A percentile compares a stretch with the other conserved stretches of the same genome.
These are phyloP conservation scores for Asparagopsis taxiformis DNA, from an alignment of 31 red algal genomes.

Conservation along the genomic window DNA sequence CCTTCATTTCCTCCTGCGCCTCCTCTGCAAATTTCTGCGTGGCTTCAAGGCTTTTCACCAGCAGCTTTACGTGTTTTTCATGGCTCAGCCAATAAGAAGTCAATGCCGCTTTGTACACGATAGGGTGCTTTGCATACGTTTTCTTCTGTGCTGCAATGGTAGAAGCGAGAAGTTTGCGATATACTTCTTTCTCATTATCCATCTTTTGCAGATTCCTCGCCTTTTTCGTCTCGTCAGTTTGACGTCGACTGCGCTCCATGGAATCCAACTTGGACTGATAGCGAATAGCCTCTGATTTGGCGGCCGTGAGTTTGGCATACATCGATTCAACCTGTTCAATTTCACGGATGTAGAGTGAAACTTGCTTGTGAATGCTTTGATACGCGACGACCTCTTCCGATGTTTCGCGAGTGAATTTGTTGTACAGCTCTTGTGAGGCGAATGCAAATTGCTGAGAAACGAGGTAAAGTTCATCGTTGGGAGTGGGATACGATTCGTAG, in stretches of 20 bases:
- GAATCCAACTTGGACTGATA: constrained; percentile 50
- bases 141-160: constrained; percentile 19
- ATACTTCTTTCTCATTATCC: constrained; percentile 3
- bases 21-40: constrained; percentile 18
- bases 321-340: constrained; percentile 26
- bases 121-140: constrained; percentile 16
- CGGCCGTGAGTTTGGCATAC: constrained; percentile 6
- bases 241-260: constrained; percentile 17
- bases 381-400: constrained; percentile 2
- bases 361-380: constrained; percentile 19
- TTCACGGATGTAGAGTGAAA: constrained; percentile 29
- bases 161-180: neutral
- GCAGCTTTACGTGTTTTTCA: constrained; percentile 25
- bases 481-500: constrained; percentile 17
- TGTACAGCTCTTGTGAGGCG: constrained; percentile 24
- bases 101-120: constrained; percentile 40
- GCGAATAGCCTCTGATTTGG: constrained; percentile 25
- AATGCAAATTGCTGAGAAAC: constrained; percentile 26
- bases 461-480: constrained; percentile 13
- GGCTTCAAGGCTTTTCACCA: constrained; percentile 29
- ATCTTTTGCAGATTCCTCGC: constrained; percentile 31
- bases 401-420: constrained; percentile 32
- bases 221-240: constrained; percentile 5
- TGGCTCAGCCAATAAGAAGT: constrained; percentile 41
- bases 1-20: constrained; percentile 1